Conservation (phyloP, 75 land plant species). For the Sequoia sempervirens region DNA sequence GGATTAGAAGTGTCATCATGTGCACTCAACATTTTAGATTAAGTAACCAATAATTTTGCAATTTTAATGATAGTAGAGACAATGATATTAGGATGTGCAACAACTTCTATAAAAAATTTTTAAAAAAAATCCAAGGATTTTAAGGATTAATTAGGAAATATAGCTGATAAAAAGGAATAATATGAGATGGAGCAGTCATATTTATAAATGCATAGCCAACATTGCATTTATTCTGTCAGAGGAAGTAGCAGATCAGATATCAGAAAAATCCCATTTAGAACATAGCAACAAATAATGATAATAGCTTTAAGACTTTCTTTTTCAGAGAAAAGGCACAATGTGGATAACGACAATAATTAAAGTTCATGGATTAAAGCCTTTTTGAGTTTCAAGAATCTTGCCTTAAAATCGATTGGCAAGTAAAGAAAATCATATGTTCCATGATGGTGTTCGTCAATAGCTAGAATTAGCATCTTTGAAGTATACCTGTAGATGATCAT, state of each 20-base stretch:
- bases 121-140: no score
- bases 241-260: conserved; percentile 4
- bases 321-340: no score
- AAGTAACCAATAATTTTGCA: not conserved
- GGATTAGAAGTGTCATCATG: not conserved
- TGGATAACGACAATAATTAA: not conserved
- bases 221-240: conserved; percentile 47
- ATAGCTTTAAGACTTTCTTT: no score
- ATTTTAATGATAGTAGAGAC: not conserved
- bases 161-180: conserved; percentile 70
- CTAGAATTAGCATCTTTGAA: conserved; percentile 79
- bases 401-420: conserved; percentile 90
- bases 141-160: not conserved
- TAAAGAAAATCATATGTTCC: conserved; percentile 92
- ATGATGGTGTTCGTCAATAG: not conserved
- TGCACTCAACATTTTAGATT: not conserved
- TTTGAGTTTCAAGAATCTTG: conserved; percentile 9
- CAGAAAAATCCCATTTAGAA: conserved; percentile 6
- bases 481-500: conserved; percentile 52
- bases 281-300: not conserved
- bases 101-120: not conserved
- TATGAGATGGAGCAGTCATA: conserved; percentile 56
- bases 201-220: conserved; percentile 89
- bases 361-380: not conserved
- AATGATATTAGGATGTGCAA: not conserved